phyloP scores from a whole-genome alignment of 2,329 filamentous ascomycete species.

The Fusarium solani-melongenae region DNA sequence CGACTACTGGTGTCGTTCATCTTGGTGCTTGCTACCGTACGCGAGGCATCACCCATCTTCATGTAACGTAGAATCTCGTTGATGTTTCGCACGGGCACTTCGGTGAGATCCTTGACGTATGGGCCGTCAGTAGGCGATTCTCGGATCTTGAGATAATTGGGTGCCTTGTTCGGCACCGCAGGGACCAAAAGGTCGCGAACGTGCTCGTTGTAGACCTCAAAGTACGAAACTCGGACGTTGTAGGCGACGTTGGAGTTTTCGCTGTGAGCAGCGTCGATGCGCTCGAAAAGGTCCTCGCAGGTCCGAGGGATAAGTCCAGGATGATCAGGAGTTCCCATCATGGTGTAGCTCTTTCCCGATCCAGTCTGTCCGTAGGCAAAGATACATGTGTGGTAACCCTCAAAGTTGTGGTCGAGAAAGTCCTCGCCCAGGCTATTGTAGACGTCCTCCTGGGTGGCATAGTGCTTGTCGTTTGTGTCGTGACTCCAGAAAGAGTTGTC shows the following conservation, averaged over 20 bases:
- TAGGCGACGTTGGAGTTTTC: slow-evolving; percentile 94
- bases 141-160: slow-evolving; percentile 95
- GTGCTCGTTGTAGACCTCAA: slow-evolving; percentile 99
- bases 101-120: slow-evolving; percentile 96
- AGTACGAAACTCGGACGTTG: slow-evolving; percentile 97
- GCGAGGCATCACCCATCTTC: slow-evolving; percentile 87
- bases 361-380: slow-evolving; percentile 99
- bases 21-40: slow-evolving; percentile 93
- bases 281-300: slow-evolving; percentile 94
- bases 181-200: slow-evolving; percentile 92
- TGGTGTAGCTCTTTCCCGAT: slow-evolving; percentile 97
- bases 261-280: slow-evolving; percentile 81
- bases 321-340: slow-evolving; percentile 89
- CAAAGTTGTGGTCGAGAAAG: slow-evolving; percentile 98
- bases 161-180: slow-evolving; percentile 73
- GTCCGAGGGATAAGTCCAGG: slow-evolving; percentile 94
- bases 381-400: slow-evolving; percentile 98
- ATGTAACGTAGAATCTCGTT: slow-evolving; percentile 90
- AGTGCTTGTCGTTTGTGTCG: slow-evolving; percentile 80
- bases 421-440: slow-evolving; percentile 96
- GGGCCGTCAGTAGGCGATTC: slow-evolving; percentile 95
- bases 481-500: slow-evolving; percentile 99
- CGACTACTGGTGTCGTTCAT: slow-evolving; percentile 99
- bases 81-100: slow-evolving; percentile 89
- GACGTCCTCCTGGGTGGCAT: slow-evolving; percentile 91